These are phyloP conservation scores for Neoboletus subvelutipes DNA, from an alignment of 768 basidiomycete genomes.

Conservation along the genomic window DNA sequence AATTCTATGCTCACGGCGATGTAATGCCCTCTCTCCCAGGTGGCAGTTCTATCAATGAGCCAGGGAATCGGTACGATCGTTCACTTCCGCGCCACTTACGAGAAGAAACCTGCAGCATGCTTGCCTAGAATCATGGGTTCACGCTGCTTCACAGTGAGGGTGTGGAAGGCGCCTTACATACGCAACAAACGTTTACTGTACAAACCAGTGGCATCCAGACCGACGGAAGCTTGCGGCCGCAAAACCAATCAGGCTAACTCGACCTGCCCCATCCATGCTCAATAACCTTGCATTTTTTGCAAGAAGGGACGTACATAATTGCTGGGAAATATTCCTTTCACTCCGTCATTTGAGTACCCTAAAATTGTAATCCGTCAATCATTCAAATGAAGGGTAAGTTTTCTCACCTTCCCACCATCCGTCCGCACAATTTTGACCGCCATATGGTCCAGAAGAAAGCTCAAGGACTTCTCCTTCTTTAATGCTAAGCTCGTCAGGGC, in stretches of 20 bases:
- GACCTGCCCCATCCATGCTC: conserved; percentile 40
- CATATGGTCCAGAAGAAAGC: conserved; percentile 58
- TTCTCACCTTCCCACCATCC: conserved; percentile 86
- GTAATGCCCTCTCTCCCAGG: conserved; percentile 13
- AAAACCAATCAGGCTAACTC: conserved; percentile 40
- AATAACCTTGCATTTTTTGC: conserved; percentile 20
- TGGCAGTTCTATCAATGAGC: conserved; percentile 14
- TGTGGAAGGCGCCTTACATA: conserved; percentile 26
- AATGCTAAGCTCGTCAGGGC: conserved; percentile 66
- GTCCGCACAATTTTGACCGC: conserved; percentile 66
- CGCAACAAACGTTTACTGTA: conserved; percentile 20
- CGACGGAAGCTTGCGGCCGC: conserved; percentile 2
- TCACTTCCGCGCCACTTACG: conserved; percentile 35
- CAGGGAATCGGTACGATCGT: conserved; percentile 19
- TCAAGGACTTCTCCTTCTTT: conserved; percentile 61
- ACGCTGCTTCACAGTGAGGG: conserved; percentile 16
- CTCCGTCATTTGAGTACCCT: conserved; percentile 61
- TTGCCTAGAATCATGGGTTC: conserved; percentile 16
- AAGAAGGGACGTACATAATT: conserved; percentile 67
- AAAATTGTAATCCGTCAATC: conserved; percentile 28
- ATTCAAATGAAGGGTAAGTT: conserved; percentile 18
- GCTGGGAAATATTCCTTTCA: conserved; percentile 82
- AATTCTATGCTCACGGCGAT: conserved; percentile 16
- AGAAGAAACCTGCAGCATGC: conserved; percentile 23
- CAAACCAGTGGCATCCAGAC: conserved; percentile 8